Conservation (phyloP, 352 stramenopile species). For the Phytophthora ramorum region DNA sequence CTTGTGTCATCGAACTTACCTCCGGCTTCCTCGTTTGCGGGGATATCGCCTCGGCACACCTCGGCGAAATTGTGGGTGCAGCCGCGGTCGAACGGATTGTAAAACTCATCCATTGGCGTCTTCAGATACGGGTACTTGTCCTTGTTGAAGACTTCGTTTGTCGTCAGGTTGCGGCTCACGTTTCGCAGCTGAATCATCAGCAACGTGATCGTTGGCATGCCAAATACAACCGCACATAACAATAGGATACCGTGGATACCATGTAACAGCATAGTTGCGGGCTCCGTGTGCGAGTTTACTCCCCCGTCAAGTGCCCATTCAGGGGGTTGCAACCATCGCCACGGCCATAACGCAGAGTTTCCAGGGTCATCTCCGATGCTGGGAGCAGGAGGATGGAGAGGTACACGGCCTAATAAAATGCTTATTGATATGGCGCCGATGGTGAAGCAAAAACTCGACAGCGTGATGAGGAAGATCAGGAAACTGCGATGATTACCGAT, state of each 20-base stretch:
- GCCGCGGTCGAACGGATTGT: conserved; percentile 79
- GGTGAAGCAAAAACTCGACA: conserved; percentile 59
- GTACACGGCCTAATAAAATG: conserved; percentile 54
- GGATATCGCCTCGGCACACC: conserved; percentile 46
- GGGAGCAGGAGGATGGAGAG: conserved; percentile 40
- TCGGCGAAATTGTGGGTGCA: conserved; percentile 66
- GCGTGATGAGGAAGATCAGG: conserved; percentile 64
- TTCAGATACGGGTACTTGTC: conserved; percentile 90
- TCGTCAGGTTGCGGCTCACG: conserved; percentile 74
- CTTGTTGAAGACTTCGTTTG: conserved; percentile 91
- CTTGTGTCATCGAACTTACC: conserved; percentile 14
- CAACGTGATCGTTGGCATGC: conserved; percentile 67
- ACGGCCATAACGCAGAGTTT: conserved; percentile 18
- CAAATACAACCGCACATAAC: conserved; percentile 69
- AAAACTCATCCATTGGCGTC: conserved; percentile 78
- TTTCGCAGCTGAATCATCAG: conserved; percentile 79
- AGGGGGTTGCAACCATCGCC: conserved; percentile 36
- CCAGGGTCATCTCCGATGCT: neutral
- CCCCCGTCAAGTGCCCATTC: conserved; percentile 30
- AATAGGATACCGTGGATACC: conserved; percentile 62
- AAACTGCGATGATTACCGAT: conserved; percentile 79
- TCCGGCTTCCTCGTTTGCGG: conserved; percentile 12
- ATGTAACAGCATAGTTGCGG: conserved; percentile 56
- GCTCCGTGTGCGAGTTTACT: conserved; percentile 12
- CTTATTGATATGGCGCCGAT: conserved; percentile 52